Conservation (phyloP, 805 yeast genomes). For the Candida schatavii region DNA sequence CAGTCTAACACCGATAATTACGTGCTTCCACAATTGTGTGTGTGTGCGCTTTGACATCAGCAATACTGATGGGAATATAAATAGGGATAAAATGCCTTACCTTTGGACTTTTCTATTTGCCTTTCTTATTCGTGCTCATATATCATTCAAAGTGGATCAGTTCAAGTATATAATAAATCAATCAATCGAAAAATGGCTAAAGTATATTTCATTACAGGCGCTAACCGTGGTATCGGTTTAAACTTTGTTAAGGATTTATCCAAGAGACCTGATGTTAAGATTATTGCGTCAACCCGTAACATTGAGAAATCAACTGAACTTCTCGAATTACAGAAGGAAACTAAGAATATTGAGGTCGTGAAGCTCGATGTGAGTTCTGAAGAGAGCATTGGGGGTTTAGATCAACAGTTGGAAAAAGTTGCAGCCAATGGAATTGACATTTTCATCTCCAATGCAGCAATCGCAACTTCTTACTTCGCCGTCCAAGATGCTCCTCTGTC, state of each 20-base stretch:
- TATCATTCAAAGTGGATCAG: no score
- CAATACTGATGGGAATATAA: no score
- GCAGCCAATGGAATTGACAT: slow-evolving; percentile 22
- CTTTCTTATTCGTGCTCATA: no score
- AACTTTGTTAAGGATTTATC: slow-evolving; percentile 26
- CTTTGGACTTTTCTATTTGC: no score
- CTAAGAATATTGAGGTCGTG: slow-evolving; percentile 13
- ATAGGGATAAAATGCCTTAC: no score
- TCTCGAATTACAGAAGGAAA: slow-evolving; percentile 5
- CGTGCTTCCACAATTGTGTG: no score
- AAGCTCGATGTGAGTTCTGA: slow-evolving; percentile 17
- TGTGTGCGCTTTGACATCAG: no score
- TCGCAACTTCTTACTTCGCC: slow-evolving; percentile 11
- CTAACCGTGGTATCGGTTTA: slow-evolving; percentile 42
- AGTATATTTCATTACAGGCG: slow-evolving; percentile 30
- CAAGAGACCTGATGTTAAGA: slow-evolving; percentile 21
- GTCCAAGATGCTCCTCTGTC: slow-evolving; percentile 17
- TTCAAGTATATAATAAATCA: not conserved
- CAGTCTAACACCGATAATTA: no score
- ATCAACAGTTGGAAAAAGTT: slow-evolving; percentile 9
- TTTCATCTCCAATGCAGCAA: slow-evolving; percentile 29
- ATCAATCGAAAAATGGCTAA: not conserved
- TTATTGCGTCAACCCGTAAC: slow-evolving; percentile 41
- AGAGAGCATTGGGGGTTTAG: slow-evolving; percentile 15
- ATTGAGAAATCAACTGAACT: slow-evolving; percentile 21